A percentile compares a stretch with the other conserved stretches of the same genome.
These are phyloP conservation scores for Eucalyptus microcorys DNA, from an alignment of 345 rosid genomes.

Conservation along the genomic window DNA sequence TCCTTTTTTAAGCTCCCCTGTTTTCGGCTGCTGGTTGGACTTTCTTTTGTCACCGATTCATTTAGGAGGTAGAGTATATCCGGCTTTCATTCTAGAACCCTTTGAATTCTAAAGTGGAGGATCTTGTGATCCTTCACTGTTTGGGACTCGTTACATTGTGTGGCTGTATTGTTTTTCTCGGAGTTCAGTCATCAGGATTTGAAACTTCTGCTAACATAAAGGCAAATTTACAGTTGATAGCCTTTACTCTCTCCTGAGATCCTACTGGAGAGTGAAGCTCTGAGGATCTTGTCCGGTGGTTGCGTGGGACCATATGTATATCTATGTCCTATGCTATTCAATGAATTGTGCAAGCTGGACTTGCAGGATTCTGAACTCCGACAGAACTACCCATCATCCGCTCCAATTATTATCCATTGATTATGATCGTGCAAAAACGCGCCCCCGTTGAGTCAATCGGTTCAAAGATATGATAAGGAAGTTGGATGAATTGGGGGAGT, in stretches of 20 bases:
- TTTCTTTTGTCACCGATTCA: too few relatives aligned
- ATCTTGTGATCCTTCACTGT: neutral
- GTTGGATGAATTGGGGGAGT: neutral
- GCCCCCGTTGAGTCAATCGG: neutral
- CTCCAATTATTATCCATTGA: neutral
- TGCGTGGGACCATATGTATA: neutral
- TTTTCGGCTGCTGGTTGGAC: too few relatives aligned
- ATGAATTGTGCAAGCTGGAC: neutral
- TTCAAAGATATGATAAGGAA: neutral
- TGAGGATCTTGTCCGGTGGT: neutral
- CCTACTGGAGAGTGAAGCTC: neutral
- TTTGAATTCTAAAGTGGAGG: neutral
- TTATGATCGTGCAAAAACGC: neutral
- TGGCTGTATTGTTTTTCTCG: neutral
- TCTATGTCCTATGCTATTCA: neutral
- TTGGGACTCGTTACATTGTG: neutral
- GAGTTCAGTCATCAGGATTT: neutral
- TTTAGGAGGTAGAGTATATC: too few relatives aligned
- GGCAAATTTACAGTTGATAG: neutral
- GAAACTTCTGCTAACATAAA: neutral
- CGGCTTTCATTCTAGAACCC: neutral
- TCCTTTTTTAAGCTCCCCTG: too few relatives aligned
- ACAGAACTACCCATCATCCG: neutral
- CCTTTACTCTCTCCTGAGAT: neutral
- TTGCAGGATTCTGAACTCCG: neutral